Percentiles rank a stretch among this genome's conserved stretches.
Evolutionary conservation across 1,139 yeast species (phyloP).

Genomic region (Blastobotrys capitulatus): DNA sequence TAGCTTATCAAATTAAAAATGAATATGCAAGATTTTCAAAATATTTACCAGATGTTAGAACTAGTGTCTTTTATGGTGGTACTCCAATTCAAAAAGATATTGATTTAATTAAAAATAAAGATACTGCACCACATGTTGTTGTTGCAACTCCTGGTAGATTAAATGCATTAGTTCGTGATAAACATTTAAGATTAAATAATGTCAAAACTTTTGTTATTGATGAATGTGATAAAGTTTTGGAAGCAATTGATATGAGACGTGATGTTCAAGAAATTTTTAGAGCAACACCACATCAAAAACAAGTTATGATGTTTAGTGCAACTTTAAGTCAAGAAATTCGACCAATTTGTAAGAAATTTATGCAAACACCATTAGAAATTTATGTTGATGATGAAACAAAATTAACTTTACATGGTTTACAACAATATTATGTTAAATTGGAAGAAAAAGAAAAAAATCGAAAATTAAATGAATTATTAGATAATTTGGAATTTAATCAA

Average conservation of each 20-base stretch:
- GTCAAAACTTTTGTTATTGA: constrained; percentile 94
- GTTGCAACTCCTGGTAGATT: constrained; percentile 99
- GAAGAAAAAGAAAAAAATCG: constrained; percentile 91
- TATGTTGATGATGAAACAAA: constrained; percentile 98
- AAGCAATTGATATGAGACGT: constrained; percentile 85
- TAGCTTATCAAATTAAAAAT: constrained; percentile 96
- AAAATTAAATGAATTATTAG: constrained; percentile 86
- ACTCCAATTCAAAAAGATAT: constrained; percentile 81
- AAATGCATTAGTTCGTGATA: constrained; percentile 89
- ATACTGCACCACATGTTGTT: constrained; percentile 92
- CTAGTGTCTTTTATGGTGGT: constrained; percentile 98
- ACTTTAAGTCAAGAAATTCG: constrained; percentile 92
- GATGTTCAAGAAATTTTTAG: constrained; percentile 98
- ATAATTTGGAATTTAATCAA: constrained; percentile 94
- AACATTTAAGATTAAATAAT: constrained; percentile 77
- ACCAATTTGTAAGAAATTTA: constrained; percentile 95
- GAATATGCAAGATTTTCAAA: constrained; percentile 97
- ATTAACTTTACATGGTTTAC: constrained; percentile 95
- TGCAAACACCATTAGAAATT: constrained; percentile 96
- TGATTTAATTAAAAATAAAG: constrained; percentile 85
- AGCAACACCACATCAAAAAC: constrained; percentile 96
- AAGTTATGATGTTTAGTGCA: constrained; percentile 99
- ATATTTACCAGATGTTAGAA: constrained; percentile 96
- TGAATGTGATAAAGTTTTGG: constrained; percentile 98
- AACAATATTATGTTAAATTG: constrained; percentile 89